Conservation (phyloP, 2,329 filamentous ascomycete genomes). For the Penicillium nordicum region DNA sequence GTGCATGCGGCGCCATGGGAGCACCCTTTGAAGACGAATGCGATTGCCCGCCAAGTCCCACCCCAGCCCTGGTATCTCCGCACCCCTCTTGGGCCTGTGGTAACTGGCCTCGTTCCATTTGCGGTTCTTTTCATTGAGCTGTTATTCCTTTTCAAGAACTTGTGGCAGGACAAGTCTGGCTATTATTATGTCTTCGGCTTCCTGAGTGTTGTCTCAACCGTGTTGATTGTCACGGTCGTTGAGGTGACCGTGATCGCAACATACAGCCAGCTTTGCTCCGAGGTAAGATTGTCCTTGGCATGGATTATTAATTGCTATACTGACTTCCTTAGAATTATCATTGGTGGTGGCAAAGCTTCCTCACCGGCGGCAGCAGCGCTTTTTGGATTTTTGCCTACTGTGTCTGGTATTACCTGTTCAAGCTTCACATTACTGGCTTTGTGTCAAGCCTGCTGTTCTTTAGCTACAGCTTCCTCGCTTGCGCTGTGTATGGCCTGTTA, state of each 20-base stretch:
- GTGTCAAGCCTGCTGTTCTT: constrained; percentile 80
- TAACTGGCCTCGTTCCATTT: constrained; percentile 78
- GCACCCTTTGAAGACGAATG: constrained; percentile 74
- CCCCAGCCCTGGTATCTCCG: constrained; percentile 71
- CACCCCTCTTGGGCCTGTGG: constrained; percentile 60
- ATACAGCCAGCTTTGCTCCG: constrained; percentile 76
- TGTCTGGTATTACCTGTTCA: constrained; percentile 77
- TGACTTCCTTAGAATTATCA: constrained; percentile 62
- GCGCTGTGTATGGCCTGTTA: constrained; percentile 73
- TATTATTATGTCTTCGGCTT: constrained; percentile 94
- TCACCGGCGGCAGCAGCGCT: constrained; percentile 71
- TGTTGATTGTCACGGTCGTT: constrained; percentile 72
- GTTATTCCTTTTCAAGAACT: constrained; percentile 78
- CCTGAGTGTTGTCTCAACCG: constrained; percentile 67
- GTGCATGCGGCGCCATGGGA: constrained; percentile 66
- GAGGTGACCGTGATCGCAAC: constrained; percentile 81
- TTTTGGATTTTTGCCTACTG: constrained; percentile 82
- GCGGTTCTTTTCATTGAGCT: constrained; percentile 86
- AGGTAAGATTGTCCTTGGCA: constrained; percentile 48
- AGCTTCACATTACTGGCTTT: constrained; percentile 76
- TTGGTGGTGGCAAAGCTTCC: constrained; percentile 91
- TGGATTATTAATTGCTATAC: not conserved
- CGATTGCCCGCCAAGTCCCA: constrained; percentile 70
- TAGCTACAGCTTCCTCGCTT: constrained; percentile 77
- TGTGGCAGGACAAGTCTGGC: constrained; percentile 87